Conservation (phyloP, 2,329 filamentous ascomycete species). For the Cadophora gregata region DNA sequence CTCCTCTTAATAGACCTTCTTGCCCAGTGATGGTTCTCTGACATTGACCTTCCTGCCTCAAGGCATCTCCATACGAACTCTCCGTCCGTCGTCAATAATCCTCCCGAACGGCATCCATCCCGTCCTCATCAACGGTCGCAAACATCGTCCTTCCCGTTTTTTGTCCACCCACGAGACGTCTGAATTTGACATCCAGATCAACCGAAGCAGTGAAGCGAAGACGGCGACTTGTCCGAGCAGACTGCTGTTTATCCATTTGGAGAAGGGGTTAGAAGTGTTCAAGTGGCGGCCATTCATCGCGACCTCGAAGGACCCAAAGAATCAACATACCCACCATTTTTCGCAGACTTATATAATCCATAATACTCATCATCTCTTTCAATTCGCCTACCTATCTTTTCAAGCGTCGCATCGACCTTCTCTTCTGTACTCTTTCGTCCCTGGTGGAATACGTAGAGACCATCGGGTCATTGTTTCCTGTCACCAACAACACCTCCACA, state of each 20-base stretch:
- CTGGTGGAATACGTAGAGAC: conserved; percentile 28
- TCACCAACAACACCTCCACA: conserved; percentile 8
- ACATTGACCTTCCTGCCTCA: conserved; percentile 14
- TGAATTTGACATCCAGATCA: neutral
- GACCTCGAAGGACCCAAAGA: conserved; percentile 3
- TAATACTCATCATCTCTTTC: conserved; percentile 13
- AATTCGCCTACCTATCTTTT: conserved; percentile 9
- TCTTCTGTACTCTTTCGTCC: conserved; percentile 30
- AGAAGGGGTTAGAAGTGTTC: neutral
- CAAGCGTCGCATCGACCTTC: neutral
- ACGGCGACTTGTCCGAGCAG: neutral
- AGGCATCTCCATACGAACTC: conserved; percentile 16
- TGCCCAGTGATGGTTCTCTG: conserved; percentile 23
- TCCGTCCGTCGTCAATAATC: conserved; percentile 5
- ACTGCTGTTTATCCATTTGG: neutral
- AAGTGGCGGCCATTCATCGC: neutral
- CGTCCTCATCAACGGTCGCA: neutral
- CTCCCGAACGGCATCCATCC: conserved; percentile 6
- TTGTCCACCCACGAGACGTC: neutral
- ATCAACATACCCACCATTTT: neutral
- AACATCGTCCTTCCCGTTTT: neutral
- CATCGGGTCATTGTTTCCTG: conserved; percentile 14
- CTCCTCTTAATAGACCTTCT: conserved; percentile 6
- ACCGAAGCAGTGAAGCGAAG: neutral
- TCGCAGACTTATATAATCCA: conserved; percentile 17